Percentiles rank a stretch among this genome's conserved stretches.
phyloP scores from a whole-genome alignment of 2,329 filamentous ascomycete species.

The Acephala macrosclerotiorum region DNA sequence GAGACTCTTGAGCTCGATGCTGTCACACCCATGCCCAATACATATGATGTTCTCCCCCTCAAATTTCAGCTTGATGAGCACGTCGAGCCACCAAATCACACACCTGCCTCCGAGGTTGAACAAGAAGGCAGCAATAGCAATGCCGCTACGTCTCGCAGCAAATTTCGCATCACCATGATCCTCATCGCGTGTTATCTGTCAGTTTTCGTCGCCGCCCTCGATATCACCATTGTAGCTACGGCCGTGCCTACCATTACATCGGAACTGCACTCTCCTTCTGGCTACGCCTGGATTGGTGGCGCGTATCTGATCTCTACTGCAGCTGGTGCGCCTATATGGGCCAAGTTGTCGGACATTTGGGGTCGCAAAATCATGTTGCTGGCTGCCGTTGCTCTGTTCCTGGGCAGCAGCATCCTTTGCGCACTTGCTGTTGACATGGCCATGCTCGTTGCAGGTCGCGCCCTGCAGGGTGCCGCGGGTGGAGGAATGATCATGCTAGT shows the following conservation, averaged over 20 bases:
- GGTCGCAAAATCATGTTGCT: conserved; percentile 59
- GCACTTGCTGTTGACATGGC: conserved; percentile 67
- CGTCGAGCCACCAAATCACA: too few relatives aligned
- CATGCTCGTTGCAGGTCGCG: conserved; percentile 61
- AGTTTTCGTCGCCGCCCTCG: conserved; percentile 27
- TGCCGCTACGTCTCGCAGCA: too few relatives aligned
- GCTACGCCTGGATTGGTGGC: conserved; percentile 78
- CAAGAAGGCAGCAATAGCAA: too few relatives aligned
- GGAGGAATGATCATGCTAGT: conserved; percentile 59
- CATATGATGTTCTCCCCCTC: too few relatives aligned
- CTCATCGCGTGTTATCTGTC: too few relatives aligned
- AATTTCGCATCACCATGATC: too few relatives aligned
- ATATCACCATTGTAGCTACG: conserved; percentile 61
- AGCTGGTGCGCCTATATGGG: conserved; percentile 73
- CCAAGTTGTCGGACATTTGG: conserved; percentile 61
- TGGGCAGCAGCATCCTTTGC: conserved; percentile 66
- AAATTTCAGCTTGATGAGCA: too few relatives aligned
- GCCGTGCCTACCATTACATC: conserved; percentile 62
- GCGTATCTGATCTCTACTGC: conserved; percentile 74
- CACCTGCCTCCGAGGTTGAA: too few relatives aligned
- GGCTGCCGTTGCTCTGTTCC: conserved; percentile 65
- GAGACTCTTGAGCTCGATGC: too few relatives aligned
- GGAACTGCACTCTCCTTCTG: conserved; percentile 51
- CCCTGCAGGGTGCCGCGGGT: conserved; percentile 55
- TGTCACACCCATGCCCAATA: too few relatives aligned